Base-by-base conservation (phyloP, 2,329 filamentous ascomycete species). In the Biscogniauxia mediterranea region DNA sequence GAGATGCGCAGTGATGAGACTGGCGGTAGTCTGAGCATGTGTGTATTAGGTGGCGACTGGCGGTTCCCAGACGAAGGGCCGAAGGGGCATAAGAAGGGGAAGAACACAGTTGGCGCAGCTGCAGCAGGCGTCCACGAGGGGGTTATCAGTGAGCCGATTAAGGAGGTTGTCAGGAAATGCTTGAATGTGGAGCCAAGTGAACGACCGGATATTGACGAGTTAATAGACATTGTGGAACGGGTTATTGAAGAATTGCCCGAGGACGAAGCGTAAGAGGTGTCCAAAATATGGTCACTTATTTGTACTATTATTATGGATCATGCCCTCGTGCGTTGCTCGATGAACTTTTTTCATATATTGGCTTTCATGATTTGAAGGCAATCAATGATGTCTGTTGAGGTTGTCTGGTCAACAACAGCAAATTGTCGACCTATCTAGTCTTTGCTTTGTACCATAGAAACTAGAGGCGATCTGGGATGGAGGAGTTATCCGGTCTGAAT, bases 1-100 rank as follows among this genome's bases (percentile, higher is more conserved):
- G 95, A 99, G 80, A 91, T 93, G 74, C 89, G 95, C 63, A 94
- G 89, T 67, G 95, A 99, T 75, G 94, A 99, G 80, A 98, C 95
- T 0, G 95, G 95, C 66, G 95, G 95, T 52, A 95, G 90, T 66
- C 80, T 99, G 66, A 96, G 91, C 68, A 90, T 98, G 68, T 98
- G 94, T 74, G 91, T 98, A 19, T 80, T 97, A 17, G 91, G 93
- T 62, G 95, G 94, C 49, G 94, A 98, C 77, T 99, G 95, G 94
- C 85, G 93, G 56, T 99, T 98, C 76, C 95, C 95, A 0, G 93
- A 97, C 69, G 93, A 97, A 74, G 88, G 89, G 0, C 84, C 85
- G 3, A 82, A 82, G 52, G 85, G 85, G 49, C 68, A 72, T 56
- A 75, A 78, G 60, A 80, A 78, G 70, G 77, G 78, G 57, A 80